Base-by-base conservation (phyloP, 495 filamentous ascomycete species). In the Venustampulla echinocandica region DNA sequence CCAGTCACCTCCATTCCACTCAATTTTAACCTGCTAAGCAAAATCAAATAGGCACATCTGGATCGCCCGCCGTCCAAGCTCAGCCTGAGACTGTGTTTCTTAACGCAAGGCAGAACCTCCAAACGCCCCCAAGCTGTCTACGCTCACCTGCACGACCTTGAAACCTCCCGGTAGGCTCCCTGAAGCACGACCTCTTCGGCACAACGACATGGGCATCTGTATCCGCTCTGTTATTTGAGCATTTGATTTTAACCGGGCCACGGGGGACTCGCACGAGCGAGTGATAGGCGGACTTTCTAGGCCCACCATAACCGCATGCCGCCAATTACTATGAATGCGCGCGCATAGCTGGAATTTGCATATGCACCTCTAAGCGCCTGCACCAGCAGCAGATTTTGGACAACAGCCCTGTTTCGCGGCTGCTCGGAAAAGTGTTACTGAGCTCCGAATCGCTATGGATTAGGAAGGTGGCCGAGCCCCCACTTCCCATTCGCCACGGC, bases 41-140 rank as follows among this genome's bases (percentile, higher is more conserved):
- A 15, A 9, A 14, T 28, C 4, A 45, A 50, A 50, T 47, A 58
- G 55, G 55, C 55, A 58, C 42, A 54, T 58, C 15, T 58, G 55
- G 55, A 58, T 40, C 20, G 55, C 55, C 20, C 55, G 55, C 14
- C 55, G 55, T 3, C 55, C 55, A 19, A 41, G 42, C 17, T 30
- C 11, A 10, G 44, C 32, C 17, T 55, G 39, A 52, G 37, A 22
- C 10, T 27, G 28, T 27, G 25, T 27, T 15, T 13, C 13, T 10
- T 24, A 23, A 30, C 27, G 37, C 46, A 41, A 15, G 13, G 11
- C 36, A 13, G 14, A 10, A 1, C 4, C 7, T 15, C 19, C 41
- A 39, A 6, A 49, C 46, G 36, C 46, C 27, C n/a, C n/a, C 46
- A 43, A 13, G 22, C 24, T 17, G 40, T 25, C 40, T 17, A n/a